Base-by-base conservation (phyloP, 2,329 filamentous ascomycete genomes). In the Xylariaceae sp. region DNA sequence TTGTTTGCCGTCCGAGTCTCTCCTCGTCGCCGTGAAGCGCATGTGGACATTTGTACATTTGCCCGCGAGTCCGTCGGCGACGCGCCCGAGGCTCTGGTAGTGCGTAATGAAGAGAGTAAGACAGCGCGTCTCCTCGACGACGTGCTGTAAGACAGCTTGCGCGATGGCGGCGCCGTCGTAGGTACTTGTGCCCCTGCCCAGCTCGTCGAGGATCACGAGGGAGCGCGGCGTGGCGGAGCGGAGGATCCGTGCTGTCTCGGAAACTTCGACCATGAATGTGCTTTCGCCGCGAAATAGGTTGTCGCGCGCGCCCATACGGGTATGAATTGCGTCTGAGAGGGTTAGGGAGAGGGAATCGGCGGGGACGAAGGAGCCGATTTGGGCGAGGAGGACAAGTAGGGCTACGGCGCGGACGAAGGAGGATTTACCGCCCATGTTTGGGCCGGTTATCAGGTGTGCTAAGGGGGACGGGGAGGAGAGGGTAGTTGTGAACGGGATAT, bases 401-500 rank as follows among this genome's bases (percentile, higher is more conserved):
- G 94, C 93, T 42, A 96, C 85, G 60, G 92, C 89, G 48, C 94
- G 90, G 18, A 99, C 93, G 69, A 96, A 99, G 52, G 88, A 94
- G n/a, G 90, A 96, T 68, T 99, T 99, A 51, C 94, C 94, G 63
- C 94, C 94, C 94, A 99, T 99, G 74, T 99, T 99, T 31, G 94
- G 94, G 0, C 94, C 94, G 0, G 94, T 99, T 63, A 99, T 87
- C 50, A 97, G 86, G 60, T 97, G 82, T 2, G 90, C 90, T 6
- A 89, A 80, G 0, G 84, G 81, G 1, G 76, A 67, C 1, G 83
- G 79, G 3, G 84, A 80, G n/a, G 83, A 79, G 43, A 97, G 81
- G 2, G 81, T 74, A 11, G 90, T 88, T 63, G 88, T 83, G 71
- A 99, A 99, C 43, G 94, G 93, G 52, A 99, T 96, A 71, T 97